phyloP scores from a whole-genome alignment of 352 stramenopile genomes.

The Pythium insidiosum region DNA sequence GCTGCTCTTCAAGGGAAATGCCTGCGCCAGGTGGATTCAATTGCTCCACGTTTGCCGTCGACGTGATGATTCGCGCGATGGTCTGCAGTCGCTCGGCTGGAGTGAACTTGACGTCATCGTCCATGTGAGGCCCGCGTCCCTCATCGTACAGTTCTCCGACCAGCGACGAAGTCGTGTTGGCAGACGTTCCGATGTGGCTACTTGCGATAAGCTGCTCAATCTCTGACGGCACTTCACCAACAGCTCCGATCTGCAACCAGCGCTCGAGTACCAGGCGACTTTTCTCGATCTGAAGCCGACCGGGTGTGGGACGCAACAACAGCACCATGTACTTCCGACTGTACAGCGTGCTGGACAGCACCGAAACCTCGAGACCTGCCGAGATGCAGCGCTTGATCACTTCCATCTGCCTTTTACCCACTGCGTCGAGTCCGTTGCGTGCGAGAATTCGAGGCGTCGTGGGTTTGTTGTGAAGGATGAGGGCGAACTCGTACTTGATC shows the following conservation, averaged over 20 bases:
- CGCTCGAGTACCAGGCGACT: slow-evolving; percentile 73
- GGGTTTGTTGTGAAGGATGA: slow-evolving; percentile 79
- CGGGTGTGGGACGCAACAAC: slow-evolving; percentile 47
- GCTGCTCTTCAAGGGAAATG: slow-evolving; percentile 76
- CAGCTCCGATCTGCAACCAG: slow-evolving; percentile 80
- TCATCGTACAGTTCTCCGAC: slow-evolving; percentile 15
- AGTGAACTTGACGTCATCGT: slow-evolving; percentile 72
- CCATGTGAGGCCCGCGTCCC: slow-evolving; percentile 13
- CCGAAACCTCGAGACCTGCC: slow-evolving; percentile 64
- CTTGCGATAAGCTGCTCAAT: slow-evolving; percentile 81
- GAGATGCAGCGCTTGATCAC: slow-evolving; percentile 70
- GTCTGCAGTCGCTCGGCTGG: slow-evolving; percentile 78
- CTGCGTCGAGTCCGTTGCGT: slow-evolving; percentile 60
- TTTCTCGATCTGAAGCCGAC: slow-evolving; percentile 70
- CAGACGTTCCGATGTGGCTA: slow-evolving; percentile 53
- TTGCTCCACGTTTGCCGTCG: slow-evolving; percentile 53
- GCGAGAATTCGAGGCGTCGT: slow-evolving; percentile 67
- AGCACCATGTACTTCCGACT: slow-evolving; percentile 79
- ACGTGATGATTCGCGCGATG: slow-evolving; percentile 83
- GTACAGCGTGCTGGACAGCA: slow-evolving; percentile 75
- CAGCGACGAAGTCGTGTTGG: slow-evolving; percentile 19
- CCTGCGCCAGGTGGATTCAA: slow-evolving; percentile 69
- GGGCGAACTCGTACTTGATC: slow-evolving; percentile 81
- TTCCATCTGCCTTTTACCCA: slow-evolving; percentile 67
- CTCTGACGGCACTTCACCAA: slow-evolving; percentile 79